Base-by-base conservation (phyloP, 345 rosid species). In the Acer saccharum region DNA sequence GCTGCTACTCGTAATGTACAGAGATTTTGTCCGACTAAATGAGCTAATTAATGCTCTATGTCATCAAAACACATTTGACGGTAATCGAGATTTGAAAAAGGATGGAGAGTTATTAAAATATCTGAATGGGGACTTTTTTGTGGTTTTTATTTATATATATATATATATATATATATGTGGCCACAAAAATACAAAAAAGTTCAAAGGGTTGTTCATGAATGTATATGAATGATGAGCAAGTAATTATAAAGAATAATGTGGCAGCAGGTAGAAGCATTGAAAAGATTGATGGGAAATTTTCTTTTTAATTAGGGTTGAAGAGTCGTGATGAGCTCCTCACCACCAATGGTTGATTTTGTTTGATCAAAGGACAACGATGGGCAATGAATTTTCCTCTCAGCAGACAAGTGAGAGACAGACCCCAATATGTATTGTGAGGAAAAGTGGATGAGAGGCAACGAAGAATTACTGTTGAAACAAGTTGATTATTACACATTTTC, bases 211-310 rank as follows among this genome's bases (percentile, higher is more conserved):
- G 23, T 63, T 11, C 18, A 27, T 48, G 18, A 65, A 65, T 48
- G 8, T 12, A n/a, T 6, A 32, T 55, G 17, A 32, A 41, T 41
- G 32, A 41, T 41, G 18, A 69, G 41, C 7, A 25, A 69, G 57
- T 60, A 50, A 43, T 35, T 35, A 35, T 35, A 32, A 43, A 65
- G 48, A 35, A n/a, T 35, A 35, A 35, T 64, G 54, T 44, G 27
- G 64, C 10, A 39, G 77, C 57, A 68, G 29, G 50, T 65, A 44
- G 69, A 68, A 61, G 61, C 46, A 60, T 60, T 70, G 79, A 72
- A 71, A 83, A 48, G 83, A 81, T 72, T 67, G 83, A 81, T 77
- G 64, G 57, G 80, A 81, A 81, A 78, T 17, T 54, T 17, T 54
- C 58, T 54, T 14, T 54, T 54, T 16, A 54, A 48, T 65, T 52